Conservation (phyloP, 1,139 yeast genomes). For the Nakaseomyces nivariensis region DNA sequence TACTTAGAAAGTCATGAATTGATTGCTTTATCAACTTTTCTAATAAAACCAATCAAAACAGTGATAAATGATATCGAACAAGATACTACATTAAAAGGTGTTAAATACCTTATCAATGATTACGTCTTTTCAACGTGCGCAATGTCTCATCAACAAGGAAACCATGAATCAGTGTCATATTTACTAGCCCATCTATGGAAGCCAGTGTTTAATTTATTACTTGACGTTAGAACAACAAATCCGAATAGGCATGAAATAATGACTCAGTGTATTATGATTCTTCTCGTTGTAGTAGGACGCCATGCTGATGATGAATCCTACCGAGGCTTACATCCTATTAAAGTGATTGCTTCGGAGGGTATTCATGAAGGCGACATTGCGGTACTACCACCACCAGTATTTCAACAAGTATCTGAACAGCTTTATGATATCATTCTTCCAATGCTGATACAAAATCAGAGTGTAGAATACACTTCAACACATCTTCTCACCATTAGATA, state of each 20-base stretch:
- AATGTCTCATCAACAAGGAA: not conserved
- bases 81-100: not conserved
- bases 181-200: slow-evolving; percentile 8
- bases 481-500: not conserved
- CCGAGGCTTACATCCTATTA: slow-evolving; percentile 11
- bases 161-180: slow-evolving; percentile 3
- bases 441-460: not conserved
- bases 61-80: slow-evolving; percentile 4
- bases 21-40: slow-evolving; percentile 5
- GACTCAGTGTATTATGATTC: slow-evolving; percentile 5
- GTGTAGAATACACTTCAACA: not conserved
- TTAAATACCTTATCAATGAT: slow-evolving; percentile 11
- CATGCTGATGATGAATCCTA: slow-evolving; percentile 4
- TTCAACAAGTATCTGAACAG: slow-evolving; percentile 4
- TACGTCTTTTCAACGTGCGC: slow-evolving; percentile 10
- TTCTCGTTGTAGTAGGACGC: slow-evolving; percentile 6
- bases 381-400: slow-evolving; percentile 6
- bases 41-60: slow-evolving; percentile 12
- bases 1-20: slow-evolving; percentile 1
- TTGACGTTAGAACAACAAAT: not conserved
- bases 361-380: slow-evolving; percentile 11
- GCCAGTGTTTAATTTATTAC: slow-evolving; percentile 12
- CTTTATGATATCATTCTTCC: slow-evolving; percentile 3
- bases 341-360: slow-evolving; percentile 18
- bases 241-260: slow-evolving; percentile 6